Evolutionary conservation across 176 grass and related monocot species (phyloP).

Genomic region (Secale cereale): DNA sequence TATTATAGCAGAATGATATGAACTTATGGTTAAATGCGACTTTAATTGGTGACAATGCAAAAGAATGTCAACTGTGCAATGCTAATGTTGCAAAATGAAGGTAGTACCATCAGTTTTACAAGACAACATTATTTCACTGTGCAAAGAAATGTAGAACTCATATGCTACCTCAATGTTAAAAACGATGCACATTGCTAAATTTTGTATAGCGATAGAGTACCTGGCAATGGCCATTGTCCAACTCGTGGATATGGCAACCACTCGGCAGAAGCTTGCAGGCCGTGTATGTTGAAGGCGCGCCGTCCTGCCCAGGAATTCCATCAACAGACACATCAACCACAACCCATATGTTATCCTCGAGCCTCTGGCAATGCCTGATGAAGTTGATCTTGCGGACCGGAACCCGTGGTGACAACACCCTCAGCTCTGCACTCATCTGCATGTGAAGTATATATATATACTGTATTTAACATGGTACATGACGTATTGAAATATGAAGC

Average conservation of each 20-base stretch:
- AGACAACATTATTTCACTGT: neutral
- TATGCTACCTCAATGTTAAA: neutral
- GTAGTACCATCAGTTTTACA: neutral
- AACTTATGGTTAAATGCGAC: neutral
- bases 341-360: conserved; percentile 19
- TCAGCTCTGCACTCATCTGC: conserved; percentile 63
- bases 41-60: neutral
- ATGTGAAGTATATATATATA: neutral
- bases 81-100: neutral
- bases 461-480: neutral
- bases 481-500: neutral
- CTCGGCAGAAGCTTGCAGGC: conserved; percentile 28
- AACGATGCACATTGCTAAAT: neutral
- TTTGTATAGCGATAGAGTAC: neutral
- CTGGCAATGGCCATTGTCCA: conserved; percentile 27
- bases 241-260: conserved; percentile 36
- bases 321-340: conserved; percentile 67
- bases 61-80: neutral
- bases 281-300: neutral
- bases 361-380: conserved; percentile 37
- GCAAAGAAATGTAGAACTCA: too few relatives aligned
- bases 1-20: neutral
- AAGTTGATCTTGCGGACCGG: conserved; percentile 40
- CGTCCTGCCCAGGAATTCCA: neutral
- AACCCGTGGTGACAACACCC: conserved; percentile 42